phyloP scores from a whole-genome alignment of 2,329 filamentous ascomycete species.

The Aureobasidium uvarum region DNA sequence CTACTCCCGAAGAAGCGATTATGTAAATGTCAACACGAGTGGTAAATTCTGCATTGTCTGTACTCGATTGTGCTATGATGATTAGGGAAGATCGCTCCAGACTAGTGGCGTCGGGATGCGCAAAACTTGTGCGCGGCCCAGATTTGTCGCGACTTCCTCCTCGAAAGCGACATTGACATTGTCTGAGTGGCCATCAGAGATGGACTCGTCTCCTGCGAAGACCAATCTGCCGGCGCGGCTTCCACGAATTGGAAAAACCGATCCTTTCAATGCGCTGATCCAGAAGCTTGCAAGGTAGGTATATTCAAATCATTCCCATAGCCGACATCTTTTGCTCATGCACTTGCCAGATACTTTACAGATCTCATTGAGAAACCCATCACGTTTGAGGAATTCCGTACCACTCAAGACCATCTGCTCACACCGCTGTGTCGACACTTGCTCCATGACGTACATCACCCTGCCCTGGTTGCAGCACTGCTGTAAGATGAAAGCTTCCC shows the following conservation, averaged over 20 bases:
- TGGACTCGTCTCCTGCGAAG: slow-evolving; percentile 1
- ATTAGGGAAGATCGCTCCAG: slow-evolving; percentile 6
- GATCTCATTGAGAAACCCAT: slow-evolving; percentile 63
- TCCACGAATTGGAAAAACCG: slow-evolving; percentile 53
- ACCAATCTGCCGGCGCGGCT: background rate
- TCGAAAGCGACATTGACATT: background rate
- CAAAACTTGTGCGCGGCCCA: background rate
- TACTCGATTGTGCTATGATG: background rate
- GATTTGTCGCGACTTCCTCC: background rate
- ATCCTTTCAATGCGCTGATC: slow-evolving; percentile 63
- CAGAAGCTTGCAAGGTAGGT: slow-evolving; percentile 63
- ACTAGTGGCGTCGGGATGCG: slow-evolving; percentile 17
- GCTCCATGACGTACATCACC: slow-evolving; percentile 62
- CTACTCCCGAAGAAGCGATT: background rate
- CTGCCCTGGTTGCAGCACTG: slow-evolving; percentile 68
- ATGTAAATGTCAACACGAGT: background rate
- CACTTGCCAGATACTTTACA: slow-evolving; percentile 57
- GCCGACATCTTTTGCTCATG: slow-evolving; percentile 17
- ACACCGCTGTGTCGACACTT: slow-evolving; percentile 65
- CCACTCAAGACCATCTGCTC: slow-evolving; percentile 57
- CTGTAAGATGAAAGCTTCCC: slow-evolving; percentile 51
- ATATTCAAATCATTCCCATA: slow-evolving; percentile 32
- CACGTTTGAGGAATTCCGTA: slow-evolving; percentile 71
- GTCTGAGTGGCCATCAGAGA: background rate
- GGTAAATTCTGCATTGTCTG: background rate